Conservation (phyloP, 495 filamentous ascomycete species). For the Hypoxylon lienhwacheense region DNA sequence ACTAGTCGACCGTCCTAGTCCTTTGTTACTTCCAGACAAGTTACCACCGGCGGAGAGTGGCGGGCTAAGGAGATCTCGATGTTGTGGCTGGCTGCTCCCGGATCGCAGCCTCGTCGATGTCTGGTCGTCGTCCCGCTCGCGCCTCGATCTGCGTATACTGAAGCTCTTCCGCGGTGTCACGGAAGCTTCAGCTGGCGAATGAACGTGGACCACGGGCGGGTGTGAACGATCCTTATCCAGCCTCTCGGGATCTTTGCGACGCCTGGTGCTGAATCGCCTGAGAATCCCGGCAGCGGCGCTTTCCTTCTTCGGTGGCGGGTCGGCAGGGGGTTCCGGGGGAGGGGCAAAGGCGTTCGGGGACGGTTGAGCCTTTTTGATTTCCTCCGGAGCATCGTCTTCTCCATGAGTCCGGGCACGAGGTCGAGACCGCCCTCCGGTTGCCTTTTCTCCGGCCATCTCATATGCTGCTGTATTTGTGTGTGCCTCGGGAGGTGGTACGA, state of each 20-base stretch:
- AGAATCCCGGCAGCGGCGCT: slow-evolving; percentile 85
- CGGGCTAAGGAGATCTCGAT: slow-evolving; percentile 72
- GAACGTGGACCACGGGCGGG: slow-evolving; percentile 69
- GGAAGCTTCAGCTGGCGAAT: slow-evolving; percentile 67
- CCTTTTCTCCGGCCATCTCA: slow-evolving; percentile 79
- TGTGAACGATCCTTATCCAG: slow-evolving; percentile 62
- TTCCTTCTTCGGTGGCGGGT: slow-evolving; percentile 76
- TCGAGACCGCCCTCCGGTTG: slow-evolving; percentile 74
- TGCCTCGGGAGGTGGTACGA: slow-evolving; percentile 81
- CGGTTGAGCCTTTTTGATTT: slow-evolving; percentile 68
- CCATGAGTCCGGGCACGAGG: slow-evolving; percentile 91
- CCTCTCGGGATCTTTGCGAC: slow-evolving; percentile 61
- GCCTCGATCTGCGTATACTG: slow-evolving; percentile 72
- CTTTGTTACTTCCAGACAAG: slow-evolving; percentile 61
- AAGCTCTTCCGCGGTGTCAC: slow-evolving; percentile 74
- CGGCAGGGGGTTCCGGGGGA: slow-evolving; percentile 61
- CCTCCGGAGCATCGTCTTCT: slow-evolving; percentile 85
- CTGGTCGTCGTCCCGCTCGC: slow-evolving; percentile 54
- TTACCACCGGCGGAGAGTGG: slow-evolving; percentile 61
- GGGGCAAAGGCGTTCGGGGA: slow-evolving; percentile 46
- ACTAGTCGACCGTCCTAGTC: slow-evolving; percentile 77
- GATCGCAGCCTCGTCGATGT: slow-evolving; percentile 54
- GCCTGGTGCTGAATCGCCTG: slow-evolving; percentile 85
- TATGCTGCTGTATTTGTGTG: slow-evolving; percentile 84
- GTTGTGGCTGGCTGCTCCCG: slow-evolving; percentile 67